Base-by-base conservation (phyloP, 345 rosid genomes). In the Eucalyptus cloeziana region DNA sequence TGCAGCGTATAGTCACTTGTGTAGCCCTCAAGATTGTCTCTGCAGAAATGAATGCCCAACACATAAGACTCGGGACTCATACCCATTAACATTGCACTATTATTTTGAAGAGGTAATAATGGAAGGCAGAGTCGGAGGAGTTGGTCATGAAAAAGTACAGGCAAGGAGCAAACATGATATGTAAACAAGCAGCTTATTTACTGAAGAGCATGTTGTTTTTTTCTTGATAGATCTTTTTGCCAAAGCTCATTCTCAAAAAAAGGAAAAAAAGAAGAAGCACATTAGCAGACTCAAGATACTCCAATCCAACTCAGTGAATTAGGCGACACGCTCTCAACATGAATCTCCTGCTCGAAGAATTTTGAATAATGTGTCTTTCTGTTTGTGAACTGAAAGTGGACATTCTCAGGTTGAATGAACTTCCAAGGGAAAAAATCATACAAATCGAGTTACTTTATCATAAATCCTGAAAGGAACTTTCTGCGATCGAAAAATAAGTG, bases 21-120 rank as follows among this genome's bases (percentile, higher is more conserved):
- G 94, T 97, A 97, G 50, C 88, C 92, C 93, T 96, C 99, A 44
- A 97, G 96, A 91, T 96, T 94, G 92, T 95, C 98, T 91, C 99
- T 96, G 91, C 94, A 91, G 79, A 85, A 45, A 81, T 21, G 56
- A 33, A 64, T 60, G 79, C 15, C 64, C 52, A 76, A 69, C 33
- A 51, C 37, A 47, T 67, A 51, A 71, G 40, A 67, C 54, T 58
- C 51, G 47, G 30, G 51, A 87, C 45, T 76, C 83, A 76, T 22
- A 37, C 45, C 83, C 83, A 37, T 40, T 69, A 40, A 43, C 83
- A 76, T 76, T 43, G 47, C 27, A 37, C 47, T 76, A 76, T 40
- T 40, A 21, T 40, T 76, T 22, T 40, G 85, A 44, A 76, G 15
- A 76, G 85, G 85, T 3, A 40, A 76, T 22, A 10, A 76, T 37